Base-by-base conservation (phyloP, 495 filamentous ascomycete species). In the Gamarada debralockiae region DNA sequence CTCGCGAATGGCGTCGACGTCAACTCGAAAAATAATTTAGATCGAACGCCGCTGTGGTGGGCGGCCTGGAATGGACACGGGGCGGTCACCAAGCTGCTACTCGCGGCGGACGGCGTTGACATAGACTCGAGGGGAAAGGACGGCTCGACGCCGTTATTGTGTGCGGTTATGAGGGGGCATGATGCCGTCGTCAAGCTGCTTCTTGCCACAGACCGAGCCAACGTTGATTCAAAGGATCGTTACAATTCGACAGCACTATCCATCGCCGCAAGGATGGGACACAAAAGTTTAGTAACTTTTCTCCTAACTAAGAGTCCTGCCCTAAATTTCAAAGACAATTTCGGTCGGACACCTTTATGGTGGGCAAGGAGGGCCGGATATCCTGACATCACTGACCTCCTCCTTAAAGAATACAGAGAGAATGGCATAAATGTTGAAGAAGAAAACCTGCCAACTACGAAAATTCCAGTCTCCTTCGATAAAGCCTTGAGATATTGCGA, bases 201-300 rank as follows among this genome's bases (percentile, higher is more conserved):
- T n/a, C n/a, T n/a, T n/a, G 25, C 15, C 20, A 47, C 31, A 23
- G 21, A n/a, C 13, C 20, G 15, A 3, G 43, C 44, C 24, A 18
- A 47, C 27, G 25, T 41, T 48, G 40, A 55, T 20, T 27, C 41
- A n/a, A 40, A 27, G 33, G 52, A 55, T 31, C 27, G 39, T 55
- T 55, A 55, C 31, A 25, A 48, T 23, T 55, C 43, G 33, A 55
- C 52, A 47, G 17, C 52, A 48, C 20, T 55, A 48, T 55, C 52
- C 37, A 27, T 55, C 23, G 42, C 52, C 3, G 52, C 29, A 48
- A 37, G 44, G 27, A 55, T 48, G 41, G 52, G 52, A 23, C 43
- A 48, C 23, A 48, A 12, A 37, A 31, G 39, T 24, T 20, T 48
- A 22, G 42, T 55, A 23, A 23, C 5, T 7, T 18, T 55, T 47